These are phyloP conservation scores for Tieghemiomyces parasiticus DNA, from an alignment of 192 early-diverging fungal genomes.

Conservation along the genomic window DNA sequence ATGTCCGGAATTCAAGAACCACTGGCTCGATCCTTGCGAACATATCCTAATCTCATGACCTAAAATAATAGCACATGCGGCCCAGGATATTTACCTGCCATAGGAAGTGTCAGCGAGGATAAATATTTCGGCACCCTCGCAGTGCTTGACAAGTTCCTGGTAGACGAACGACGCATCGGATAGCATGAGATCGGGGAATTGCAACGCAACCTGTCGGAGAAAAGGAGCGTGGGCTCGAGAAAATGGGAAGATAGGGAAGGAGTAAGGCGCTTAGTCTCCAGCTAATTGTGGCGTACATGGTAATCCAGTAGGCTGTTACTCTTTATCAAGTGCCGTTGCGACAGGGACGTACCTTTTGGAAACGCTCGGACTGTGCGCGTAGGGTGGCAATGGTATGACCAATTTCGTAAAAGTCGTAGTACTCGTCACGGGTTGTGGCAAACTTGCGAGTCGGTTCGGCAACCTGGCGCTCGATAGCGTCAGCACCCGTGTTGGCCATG, in stretches of 20 bases:
- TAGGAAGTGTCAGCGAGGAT: conserved; percentile 92
- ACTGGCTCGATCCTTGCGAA: too few relatives aligned
- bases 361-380: too few relatives aligned
- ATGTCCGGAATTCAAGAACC: too few relatives aligned
- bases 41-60: too few relatives aligned
- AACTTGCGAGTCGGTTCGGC: background rate
- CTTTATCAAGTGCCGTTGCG: too few relatives aligned
- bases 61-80: too few relatives aligned
- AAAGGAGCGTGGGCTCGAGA: too few relatives aligned
- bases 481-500: conserved; percentile 1
- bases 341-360: too few relatives aligned
- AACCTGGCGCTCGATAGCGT: conserved; percentile 7
- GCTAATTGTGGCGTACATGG: too few relatives aligned
- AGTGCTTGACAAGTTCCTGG: conserved; percentile 28
- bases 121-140: conserved; percentile 36
- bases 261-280: too few relatives aligned
- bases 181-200: conserved; percentile 88
- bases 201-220: conserved; percentile 46
- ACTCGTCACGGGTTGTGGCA: background rate
- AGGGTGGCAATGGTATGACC: background rate
- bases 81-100: conserved; percentile 30
- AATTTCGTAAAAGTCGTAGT: conserved; percentile 3
- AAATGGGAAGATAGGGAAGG: too few relatives aligned
- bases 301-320: too few relatives aligned
- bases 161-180: conserved; percentile 50